Conservation (phyloP, 2,329 filamentous ascomycete genomes). For the Fusarium sp. region DNA sequence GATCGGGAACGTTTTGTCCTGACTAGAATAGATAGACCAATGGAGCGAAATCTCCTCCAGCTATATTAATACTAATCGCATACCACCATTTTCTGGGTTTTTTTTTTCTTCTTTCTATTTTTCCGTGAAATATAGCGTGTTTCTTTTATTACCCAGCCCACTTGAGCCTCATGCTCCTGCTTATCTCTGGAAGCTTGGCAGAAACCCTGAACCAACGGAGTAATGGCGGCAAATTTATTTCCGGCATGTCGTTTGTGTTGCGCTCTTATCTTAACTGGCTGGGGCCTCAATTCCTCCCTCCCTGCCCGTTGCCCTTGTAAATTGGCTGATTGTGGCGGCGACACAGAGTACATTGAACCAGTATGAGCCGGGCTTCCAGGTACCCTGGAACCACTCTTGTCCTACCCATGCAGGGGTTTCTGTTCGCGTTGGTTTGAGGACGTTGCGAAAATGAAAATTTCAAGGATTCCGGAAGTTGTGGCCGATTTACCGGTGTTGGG, state of each 20-base stretch:
- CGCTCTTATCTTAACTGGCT: neutral
- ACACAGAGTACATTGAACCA: neutral
- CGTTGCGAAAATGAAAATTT: neutral
- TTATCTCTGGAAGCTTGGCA: neutral
- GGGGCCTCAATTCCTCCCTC: conserved; percentile 1
- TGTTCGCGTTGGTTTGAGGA: neutral
- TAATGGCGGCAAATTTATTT: neutral
- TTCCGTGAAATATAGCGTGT: neutral
- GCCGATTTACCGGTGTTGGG: neutral
- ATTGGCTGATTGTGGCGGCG: conserved; percentile 4
- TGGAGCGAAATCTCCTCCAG: conserved; percentile 35
- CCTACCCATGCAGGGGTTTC: neutral
- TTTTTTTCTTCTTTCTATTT: no score
- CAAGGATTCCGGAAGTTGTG: neutral
- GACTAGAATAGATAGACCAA: conserved; percentile 34
- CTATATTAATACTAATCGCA: conserved; percentile 43
- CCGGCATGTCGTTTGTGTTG: neutral
- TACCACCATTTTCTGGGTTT: conserved; percentile 17
- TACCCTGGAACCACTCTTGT: neutral
- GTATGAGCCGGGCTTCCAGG: neutral
- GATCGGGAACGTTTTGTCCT: conserved; percentile 27
- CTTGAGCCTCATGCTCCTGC: neutral
- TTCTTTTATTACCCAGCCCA: neutral
- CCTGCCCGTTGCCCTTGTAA: neutral
- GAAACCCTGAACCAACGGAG: neutral